Evolutionary conservation across 306 rosid species (phyloP), one percentile per base, ranked within the genome.

Genomic region (Ziziphus jujuba): DNA sequence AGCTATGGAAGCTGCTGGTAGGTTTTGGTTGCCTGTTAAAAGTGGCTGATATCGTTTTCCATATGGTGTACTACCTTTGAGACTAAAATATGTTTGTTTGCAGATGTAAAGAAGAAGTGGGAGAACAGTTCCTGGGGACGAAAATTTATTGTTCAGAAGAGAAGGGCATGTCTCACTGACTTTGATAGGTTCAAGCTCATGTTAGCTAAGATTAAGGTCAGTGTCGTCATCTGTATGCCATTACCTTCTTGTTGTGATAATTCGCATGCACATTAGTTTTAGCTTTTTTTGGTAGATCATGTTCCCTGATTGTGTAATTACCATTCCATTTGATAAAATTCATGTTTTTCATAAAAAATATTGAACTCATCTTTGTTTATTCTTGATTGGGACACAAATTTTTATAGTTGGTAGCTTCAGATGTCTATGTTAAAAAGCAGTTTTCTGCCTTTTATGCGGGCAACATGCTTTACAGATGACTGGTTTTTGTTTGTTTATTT

Each of bases 51-150:
- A 2, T 3, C 38, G 16, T 9, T 51, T 50, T 9, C 16, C 2
- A 9, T 19, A 14, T 25, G 11, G 0, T 7, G 3, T 24, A 2
- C 34, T 40, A 9, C 4, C 45, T 38, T 49, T 38, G 20, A 36
- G 47, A 1, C 52, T 59, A 15, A 44, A 59, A 5, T 56, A 9
- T 63, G 0, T 24, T 23, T 74, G 7, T 44, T 49, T 67, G 19
- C 72, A 91, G 99, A 93, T 84, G 99, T 93, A 11, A 89, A 90
- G 82, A 86, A 86, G 87, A 93, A 90, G 86, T 93, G 99, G 99
- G 99, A 93, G 79, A 83, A 73, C n/a, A 88, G 96, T 72, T 90
- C 99, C 0, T 93, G 97, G 97, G 99, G 99, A 2, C 86, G 99
- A 52, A 93, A 93, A 57, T 62, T 93, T 47, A 88, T 93, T 72